Evolutionary conservation across 2,329 filamentous ascomycete genomes (phyloP).

Genomic region (Xylariaceae sp.): DNA sequence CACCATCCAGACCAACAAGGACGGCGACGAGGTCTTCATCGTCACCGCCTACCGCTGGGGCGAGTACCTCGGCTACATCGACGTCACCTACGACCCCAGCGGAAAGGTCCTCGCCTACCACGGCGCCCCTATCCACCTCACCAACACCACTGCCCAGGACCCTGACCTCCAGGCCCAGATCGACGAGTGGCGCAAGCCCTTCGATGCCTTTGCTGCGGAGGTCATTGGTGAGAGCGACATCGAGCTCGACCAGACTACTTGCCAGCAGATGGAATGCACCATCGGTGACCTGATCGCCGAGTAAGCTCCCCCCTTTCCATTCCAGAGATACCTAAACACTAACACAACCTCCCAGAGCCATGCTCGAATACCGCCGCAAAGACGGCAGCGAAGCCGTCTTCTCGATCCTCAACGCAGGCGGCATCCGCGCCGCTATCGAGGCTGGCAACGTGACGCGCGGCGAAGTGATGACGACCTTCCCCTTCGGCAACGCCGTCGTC

Average conservation of each 20-base stretch:
- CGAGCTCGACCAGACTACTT: constrained; percentile 54
- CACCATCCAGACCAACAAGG: constrained; percentile 55
- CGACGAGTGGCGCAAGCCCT: constrained; percentile 53
- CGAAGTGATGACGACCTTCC: constrained; percentile 59
- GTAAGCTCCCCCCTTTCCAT: constrained; percentile 27
- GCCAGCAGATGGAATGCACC: constrained; percentile 53
- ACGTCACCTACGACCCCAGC: constrained; percentile 55
- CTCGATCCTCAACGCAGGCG: constrained; percentile 59
- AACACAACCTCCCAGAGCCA: constrained; percentile 40
- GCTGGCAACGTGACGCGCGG: constrained; percentile 57
- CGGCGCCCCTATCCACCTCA: constrained; percentile 59
- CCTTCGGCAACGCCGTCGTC: constrained; percentile 60
- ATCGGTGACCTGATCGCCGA: constrained; percentile 52
- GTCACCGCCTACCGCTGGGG: constrained; percentile 65
- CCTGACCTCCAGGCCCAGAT: constrained; percentile 52
- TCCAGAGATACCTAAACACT: not conserved
- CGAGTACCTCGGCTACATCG: constrained; percentile 63
- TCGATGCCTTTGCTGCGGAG: constrained; percentile 54
- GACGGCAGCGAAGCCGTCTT: constrained; percentile 45
- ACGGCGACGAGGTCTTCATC: constrained; percentile 62
- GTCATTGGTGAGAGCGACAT: constrained; percentile 51
- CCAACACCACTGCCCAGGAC: constrained; percentile 56
- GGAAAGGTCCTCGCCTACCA: constrained; percentile 59
- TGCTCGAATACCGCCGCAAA: constrained; percentile 55
- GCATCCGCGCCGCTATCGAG: constrained; percentile 59